phyloP scores from a whole-genome alignment of 192 early-diverging fungal genomes.

The Gaertneriomyces sp. region DNA sequence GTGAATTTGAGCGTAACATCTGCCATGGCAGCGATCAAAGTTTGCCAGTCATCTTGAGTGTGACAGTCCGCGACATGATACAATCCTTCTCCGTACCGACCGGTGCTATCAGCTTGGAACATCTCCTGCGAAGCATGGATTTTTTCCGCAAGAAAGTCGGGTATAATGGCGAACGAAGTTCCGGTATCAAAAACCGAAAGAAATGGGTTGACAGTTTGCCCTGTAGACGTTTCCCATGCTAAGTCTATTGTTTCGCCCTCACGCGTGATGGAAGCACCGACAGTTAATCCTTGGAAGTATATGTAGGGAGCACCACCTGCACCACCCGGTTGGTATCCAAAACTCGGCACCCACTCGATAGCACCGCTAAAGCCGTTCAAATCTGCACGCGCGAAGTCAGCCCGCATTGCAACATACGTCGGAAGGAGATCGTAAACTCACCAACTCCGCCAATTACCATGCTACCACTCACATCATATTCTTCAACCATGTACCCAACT shows the following conservation, averaged over 20 bases:
- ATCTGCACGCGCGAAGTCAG: neutral
- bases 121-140: neutral
- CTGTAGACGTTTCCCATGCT: neutral
- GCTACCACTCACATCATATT: neutral
- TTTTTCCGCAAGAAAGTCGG: neutral
- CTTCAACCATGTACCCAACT: conserved; percentile 21
- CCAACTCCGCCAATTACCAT: conserved; percentile 20
- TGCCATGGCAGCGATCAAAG: neutral
- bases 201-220: neutral
- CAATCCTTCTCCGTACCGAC: neutral
- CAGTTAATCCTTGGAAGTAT: conserved; percentile 22
- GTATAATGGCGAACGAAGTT: conserved; percentile 15
- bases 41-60: no score
- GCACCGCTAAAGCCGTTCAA: conserved; percentile 22
- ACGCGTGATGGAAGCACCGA: conserved; percentile 3
- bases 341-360: conserved; percentile 28
- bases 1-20: conserved; percentile 8
- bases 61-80: no score
- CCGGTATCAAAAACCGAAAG: conserved; percentile 30
- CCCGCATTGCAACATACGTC: no score
- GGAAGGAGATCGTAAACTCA: no score
- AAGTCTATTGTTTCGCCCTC: no score
- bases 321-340: conserved; percentile 16
- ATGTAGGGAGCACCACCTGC: conserved; percentile 16
- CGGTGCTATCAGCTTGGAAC: neutral